phyloP scores from a whole-genome alignment of 2,329 filamentous ascomycete genomes.

The Sporothrix euskadiensis region DNA sequence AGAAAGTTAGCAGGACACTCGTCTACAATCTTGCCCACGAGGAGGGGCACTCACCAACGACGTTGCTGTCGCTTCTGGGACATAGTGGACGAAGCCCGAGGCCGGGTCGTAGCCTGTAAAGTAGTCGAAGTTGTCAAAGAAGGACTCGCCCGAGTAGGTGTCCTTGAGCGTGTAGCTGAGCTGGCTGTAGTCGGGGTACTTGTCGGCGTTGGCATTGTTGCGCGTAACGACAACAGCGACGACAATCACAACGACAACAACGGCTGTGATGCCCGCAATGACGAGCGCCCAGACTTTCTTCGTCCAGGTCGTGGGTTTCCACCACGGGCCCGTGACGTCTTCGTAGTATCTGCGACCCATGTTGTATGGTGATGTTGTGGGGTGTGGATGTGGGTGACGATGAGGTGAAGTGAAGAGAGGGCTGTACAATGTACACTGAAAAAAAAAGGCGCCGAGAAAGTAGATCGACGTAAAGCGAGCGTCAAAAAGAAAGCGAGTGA shows the following conservation, averaged over 20 bases:
- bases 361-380: background rate
- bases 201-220: constrained; percentile 40
- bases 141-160: constrained; percentile 51
- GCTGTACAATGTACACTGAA: background rate
- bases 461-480: background rate
- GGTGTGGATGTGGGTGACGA: background rate
- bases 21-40: no score
- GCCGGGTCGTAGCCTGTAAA: constrained; percentile 54
- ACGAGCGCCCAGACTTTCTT: constrained; percentile 53
- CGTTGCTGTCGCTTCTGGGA: constrained; percentile 46
- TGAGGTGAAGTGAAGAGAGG: background rate
- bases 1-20: background rate
- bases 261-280: constrained; percentile 41
- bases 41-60: constrained; percentile 42
- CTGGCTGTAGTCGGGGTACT: constrained; percentile 52
- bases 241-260: constrained; percentile 51
- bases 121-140: constrained; percentile 59
- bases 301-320: constrained; percentile 54
- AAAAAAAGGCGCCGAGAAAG: background rate
- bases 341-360: constrained; percentile 32
- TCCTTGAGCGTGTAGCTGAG: constrained; percentile 52
- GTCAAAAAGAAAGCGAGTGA: background rate
- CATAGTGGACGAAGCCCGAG: constrained; percentile 56
- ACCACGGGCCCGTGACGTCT: constrained; percentile 30
- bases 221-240: constrained; percentile 46